Conservation (phyloP, 352 stramenopile species). For the Thraustochytrium sp. region DNA sequence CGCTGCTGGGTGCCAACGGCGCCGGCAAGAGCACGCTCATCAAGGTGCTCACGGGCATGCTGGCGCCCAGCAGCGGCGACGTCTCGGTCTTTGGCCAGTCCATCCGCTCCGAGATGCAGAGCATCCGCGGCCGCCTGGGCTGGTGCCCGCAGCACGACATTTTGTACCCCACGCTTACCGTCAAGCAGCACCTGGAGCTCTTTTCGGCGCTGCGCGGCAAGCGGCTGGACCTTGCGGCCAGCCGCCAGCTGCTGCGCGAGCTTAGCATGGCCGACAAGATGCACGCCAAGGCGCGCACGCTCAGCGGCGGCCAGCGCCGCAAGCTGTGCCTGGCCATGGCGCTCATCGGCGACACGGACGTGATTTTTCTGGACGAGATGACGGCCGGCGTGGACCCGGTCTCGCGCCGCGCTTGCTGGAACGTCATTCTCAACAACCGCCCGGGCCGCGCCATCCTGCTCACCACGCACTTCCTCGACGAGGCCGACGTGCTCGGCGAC, state of each 20-base stretch:
- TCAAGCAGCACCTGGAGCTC: slow-evolving; percentile 85
- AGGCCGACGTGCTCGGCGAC: slow-evolving; percentile 69
- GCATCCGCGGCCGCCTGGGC: slow-evolving; percentile 81
- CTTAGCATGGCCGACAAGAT: slow-evolving; percentile 82
- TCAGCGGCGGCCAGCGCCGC: slow-evolving; percentile 87
- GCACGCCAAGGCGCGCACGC: slow-evolving; percentile 56
- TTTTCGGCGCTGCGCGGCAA: slow-evolving; percentile 84
- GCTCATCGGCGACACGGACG: slow-evolving; percentile 83
- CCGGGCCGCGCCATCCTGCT: slow-evolving; percentile 78
- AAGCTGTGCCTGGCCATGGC: slow-evolving; percentile 90
- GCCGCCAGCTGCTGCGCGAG: slow-evolving; percentile 72
- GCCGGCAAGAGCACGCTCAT: slow-evolving; percentile 54
- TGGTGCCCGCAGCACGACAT: slow-evolving; percentile 94
- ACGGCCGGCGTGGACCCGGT: slow-evolving; percentile 92
- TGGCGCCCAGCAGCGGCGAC: slow-evolving; percentile 48
- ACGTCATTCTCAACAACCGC: slow-evolving; percentile 74
- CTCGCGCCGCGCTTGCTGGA: slow-evolving; percentile 83
- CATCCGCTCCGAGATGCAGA: slow-evolving; percentile 67
- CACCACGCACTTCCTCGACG: slow-evolving; percentile 89
- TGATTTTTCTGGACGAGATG: slow-evolving; percentile 81
- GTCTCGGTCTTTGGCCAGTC: slow-evolving; percentile 62
- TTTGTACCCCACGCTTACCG: slow-evolving; percentile 85
- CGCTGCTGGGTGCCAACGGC: slow-evolving; percentile 53
- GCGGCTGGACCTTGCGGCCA: slow-evolving; percentile 49
- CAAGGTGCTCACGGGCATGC: slow-evolving; percentile 51